Percentiles rank a stretch among this genome's conserved stretches.
These are phyloP conservation scores for Amanita muscaria DNA, from an alignment of 768 basidiomycete species.

Conservation along the genomic window DNA sequence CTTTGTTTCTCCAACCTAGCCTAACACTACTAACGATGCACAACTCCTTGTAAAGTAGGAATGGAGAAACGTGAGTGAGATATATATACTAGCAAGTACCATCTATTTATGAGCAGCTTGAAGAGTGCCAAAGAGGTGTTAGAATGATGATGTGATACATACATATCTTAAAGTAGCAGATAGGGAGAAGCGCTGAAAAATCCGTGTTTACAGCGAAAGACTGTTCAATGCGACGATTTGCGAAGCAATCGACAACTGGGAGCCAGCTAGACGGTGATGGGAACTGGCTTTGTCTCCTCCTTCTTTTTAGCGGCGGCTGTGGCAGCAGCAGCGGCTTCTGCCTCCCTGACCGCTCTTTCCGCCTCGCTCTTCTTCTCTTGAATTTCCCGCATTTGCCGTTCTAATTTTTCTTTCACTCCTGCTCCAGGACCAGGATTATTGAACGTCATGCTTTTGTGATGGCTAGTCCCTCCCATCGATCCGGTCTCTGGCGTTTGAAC, in stretches of 20 bases:
- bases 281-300: constrained; percentile 44
- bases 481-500: constrained; percentile 58
- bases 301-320: constrained; percentile 54
- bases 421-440: constrained; percentile 37
- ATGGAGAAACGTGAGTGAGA: neutral
- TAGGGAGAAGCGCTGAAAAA: neutral
- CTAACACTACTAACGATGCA: neutral
- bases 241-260: neutral
- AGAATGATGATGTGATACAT: constrained; percentile 12
- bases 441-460: constrained; percentile 64
- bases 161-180: constrained; percentile 14
- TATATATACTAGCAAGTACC: constrained; percentile 8
- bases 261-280: constrained; percentile 30
- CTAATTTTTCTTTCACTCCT: constrained; percentile 37
- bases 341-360: constrained; percentile 58
- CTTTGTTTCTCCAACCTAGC: neutral
- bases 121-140: neutral
- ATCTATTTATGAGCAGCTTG: constrained; percentile 2
- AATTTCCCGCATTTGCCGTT: constrained; percentile 46
- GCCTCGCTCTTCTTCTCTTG: constrained; percentile 56
- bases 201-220: neutral
- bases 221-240: neutral
- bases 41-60: neutral
- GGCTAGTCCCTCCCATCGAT: constrained; percentile 54
- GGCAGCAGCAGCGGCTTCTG: constrained; percentile 42